These are phyloP conservation scores for Blumeriella jaapii DNA, from an alignment of 2,329 filamentous ascomycete species.

Conservation along the genomic window DNA sequence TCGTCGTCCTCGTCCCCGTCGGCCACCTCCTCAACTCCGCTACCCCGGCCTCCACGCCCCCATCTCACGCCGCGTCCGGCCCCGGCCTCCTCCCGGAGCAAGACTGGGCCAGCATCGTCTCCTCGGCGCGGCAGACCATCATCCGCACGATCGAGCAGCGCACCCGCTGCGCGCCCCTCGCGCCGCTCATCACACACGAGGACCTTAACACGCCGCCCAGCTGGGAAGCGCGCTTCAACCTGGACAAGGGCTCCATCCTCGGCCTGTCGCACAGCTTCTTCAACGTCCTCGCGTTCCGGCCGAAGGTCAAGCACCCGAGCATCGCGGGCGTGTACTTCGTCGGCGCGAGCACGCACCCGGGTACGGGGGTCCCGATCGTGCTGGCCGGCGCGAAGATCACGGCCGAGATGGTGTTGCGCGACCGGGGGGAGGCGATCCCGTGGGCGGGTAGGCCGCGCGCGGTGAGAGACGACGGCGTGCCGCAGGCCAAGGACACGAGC, in stretches of 20 bases:
- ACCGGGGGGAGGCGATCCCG: slow-evolving; percentile 12
- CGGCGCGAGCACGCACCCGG: slow-evolving; percentile 64
- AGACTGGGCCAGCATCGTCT: slow-evolving; percentile 51
- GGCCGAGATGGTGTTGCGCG: slow-evolving; percentile 37
- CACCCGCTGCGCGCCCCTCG: slow-evolving; percentile 41
- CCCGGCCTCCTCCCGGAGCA: slow-evolving; percentile 31
- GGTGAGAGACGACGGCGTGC: slow-evolving; percentile 13
- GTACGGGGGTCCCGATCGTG: slow-evolving; percentile 64
- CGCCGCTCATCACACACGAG: slow-evolving; percentile 36
- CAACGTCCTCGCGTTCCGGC: slow-evolving; percentile 58
- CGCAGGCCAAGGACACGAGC: slow-evolving; percentile 16
- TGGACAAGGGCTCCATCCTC: slow-evolving; percentile 63
- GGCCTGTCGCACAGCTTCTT: slow-evolving; percentile 64
- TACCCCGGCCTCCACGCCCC: slow-evolving; percentile 6
- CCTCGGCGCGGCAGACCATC: slow-evolving; percentile 47
- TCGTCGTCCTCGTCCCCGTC: slow-evolving; percentile 62
- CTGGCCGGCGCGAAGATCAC: slow-evolving; percentile 57
- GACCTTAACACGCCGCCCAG: slow-evolving; percentile 51
- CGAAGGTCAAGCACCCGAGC: slow-evolving; percentile 34
- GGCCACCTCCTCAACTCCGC: slow-evolving; percentile 50
- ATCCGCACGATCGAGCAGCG: slow-evolving; percentile 47
- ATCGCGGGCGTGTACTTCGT: slow-evolving; percentile 55
- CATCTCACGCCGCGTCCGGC: slow-evolving; percentile 1
- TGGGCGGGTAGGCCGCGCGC: slow-evolving; percentile 12
- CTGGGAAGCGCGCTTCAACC: slow-evolving; percentile 60